phyloP scores from a whole-genome alignment of 2,329 filamentous ascomycete genomes.

The Drechslerella stenobrocha region DNA sequence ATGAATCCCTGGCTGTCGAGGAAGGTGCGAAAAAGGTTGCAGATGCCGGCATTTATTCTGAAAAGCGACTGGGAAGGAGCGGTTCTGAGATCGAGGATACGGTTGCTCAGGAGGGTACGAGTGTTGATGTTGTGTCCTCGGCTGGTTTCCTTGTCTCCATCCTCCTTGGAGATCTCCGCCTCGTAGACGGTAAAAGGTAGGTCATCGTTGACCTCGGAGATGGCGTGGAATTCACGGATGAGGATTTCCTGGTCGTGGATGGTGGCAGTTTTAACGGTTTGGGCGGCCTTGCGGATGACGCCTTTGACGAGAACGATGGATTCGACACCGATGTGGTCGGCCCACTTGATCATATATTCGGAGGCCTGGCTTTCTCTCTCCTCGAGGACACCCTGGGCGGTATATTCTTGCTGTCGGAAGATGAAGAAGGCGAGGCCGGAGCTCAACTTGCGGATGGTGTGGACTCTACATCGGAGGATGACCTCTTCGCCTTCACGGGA shows the following conservation, averaged over 20 bases:
- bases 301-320: slow-evolving; percentile 77
- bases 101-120: slow-evolving; percentile 73
- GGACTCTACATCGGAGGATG: slow-evolving; percentile 71
- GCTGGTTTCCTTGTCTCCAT: slow-evolving; percentile 59
- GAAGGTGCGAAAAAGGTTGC: slow-evolving; percentile 75
- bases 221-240: slow-evolving; percentile 67
- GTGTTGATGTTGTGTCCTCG: slow-evolving; percentile 56
- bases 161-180: slow-evolving; percentile 55
- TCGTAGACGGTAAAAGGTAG: slow-evolving; percentile 72
- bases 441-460: slow-evolving; percentile 79
- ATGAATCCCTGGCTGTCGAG: slow-evolving; percentile 78
- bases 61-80: slow-evolving; percentile 84
- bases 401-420: slow-evolving; percentile 79
- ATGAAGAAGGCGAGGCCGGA: slow-evolving; percentile 81
- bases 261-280: slow-evolving; percentile 73
- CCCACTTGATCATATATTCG: slow-evolving; percentile 80
- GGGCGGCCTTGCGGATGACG: slow-evolving; percentile 70
- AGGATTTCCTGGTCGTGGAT: slow-evolving; percentile 76
- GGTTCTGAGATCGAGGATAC: slow-evolving; percentile 83
- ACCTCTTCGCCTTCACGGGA: slow-evolving; percentile 65
- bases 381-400: slow-evolving; percentile 79
- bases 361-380: slow-evolving; percentile 63
- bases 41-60: slow-evolving; percentile 78
- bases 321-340: slow-evolving; percentile 77
- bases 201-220: slow-evolving; percentile 65